Evolutionary conservation across 2,329 filamentous ascomycete genomes (phyloP).

Genomic region (Coniochaeta sp.): DNA sequence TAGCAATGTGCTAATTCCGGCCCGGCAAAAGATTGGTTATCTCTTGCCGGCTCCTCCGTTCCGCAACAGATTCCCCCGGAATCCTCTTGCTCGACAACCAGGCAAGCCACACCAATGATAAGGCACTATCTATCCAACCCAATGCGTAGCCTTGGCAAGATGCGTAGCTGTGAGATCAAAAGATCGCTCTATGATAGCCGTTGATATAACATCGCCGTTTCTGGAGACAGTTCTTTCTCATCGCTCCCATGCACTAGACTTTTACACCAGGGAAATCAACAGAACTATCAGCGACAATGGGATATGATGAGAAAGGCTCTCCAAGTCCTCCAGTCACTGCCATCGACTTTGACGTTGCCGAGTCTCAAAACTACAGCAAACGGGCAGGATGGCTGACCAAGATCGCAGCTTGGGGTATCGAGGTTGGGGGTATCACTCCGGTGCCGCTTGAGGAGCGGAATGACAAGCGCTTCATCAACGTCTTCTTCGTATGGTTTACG

Average conservation of each 20-base stretch:
- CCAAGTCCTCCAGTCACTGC: background rate
- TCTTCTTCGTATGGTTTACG: constrained; percentile 22
- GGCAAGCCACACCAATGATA: background rate
- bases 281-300: background rate
- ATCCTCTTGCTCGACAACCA: too few species aligned
- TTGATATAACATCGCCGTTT: background rate
- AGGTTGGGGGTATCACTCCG: constrained; percentile 21
- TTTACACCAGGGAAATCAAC: background rate
- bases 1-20: too few species aligned
- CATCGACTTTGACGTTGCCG: background rate
- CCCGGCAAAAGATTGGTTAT: too few species aligned
- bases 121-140: background rate
- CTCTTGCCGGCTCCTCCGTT: too few species aligned
- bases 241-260: background rate
- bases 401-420: constrained; percentile 7
- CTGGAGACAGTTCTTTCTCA: background rate
- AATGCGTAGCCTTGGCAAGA: background rate
- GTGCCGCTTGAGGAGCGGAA: constrained; percentile 20
- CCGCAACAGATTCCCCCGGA: too few species aligned
- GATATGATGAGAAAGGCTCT: background rate
- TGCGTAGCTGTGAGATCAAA: too few species aligned
- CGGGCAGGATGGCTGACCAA: background rate
- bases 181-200: too few species aligned
- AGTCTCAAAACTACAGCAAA: background rate
- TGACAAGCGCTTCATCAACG: constrained; percentile 21